These are phyloP conservation scores for Dalbergia cochinchinensis DNA, from an alignment of 306 rosid species.

Conservation along the genomic window DNA sequence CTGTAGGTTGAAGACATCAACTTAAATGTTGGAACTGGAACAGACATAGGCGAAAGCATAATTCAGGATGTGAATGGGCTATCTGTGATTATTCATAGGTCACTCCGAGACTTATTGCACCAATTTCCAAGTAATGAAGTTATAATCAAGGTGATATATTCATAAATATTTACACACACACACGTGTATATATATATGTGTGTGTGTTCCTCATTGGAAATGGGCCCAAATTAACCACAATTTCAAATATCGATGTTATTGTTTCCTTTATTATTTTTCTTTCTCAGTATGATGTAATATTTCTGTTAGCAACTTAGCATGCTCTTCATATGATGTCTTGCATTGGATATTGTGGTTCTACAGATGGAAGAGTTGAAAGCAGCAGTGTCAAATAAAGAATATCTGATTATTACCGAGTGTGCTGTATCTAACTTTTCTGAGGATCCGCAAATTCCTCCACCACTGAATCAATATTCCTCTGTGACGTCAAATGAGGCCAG, in stretches of 20 bases:
- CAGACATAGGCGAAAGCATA: constrained; percentile 85
- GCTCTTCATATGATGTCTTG: constrained; percentile 31
- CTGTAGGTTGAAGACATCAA: constrained; percentile 90
- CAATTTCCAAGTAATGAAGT: constrained; percentile 80
- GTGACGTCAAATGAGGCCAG: constrained; percentile 52
- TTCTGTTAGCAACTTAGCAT: constrained; percentile 16
- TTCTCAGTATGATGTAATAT: neutral
- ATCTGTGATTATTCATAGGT: constrained; percentile 81
- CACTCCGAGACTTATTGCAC: constrained; percentile 82
- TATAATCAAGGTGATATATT: constrained; percentile 66
- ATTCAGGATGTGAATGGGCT: constrained; percentile 92
- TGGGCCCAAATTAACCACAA: constrained; percentile 13
- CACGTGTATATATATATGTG: too few relatives aligned
- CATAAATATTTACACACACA: neutral
- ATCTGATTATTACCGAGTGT: constrained; percentile 91
- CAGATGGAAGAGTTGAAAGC: constrained; percentile 94
- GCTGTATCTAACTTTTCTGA: constrained; percentile 89
- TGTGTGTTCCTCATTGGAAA: constrained; percentile 18
- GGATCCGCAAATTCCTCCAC: constrained; percentile 72
- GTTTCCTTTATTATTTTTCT: constrained; percentile 28
- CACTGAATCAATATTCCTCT: constrained; percentile 55
- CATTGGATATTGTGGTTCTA: constrained; percentile 48
- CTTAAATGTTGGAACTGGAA: constrained; percentile 88
- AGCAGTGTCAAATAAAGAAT: constrained; percentile 85
- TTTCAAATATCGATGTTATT: constrained; percentile 26